Base-by-base conservation (phyloP, 2,329 filamentous ascomycete genomes). In the Scleromitrula shiraiana region DNA sequence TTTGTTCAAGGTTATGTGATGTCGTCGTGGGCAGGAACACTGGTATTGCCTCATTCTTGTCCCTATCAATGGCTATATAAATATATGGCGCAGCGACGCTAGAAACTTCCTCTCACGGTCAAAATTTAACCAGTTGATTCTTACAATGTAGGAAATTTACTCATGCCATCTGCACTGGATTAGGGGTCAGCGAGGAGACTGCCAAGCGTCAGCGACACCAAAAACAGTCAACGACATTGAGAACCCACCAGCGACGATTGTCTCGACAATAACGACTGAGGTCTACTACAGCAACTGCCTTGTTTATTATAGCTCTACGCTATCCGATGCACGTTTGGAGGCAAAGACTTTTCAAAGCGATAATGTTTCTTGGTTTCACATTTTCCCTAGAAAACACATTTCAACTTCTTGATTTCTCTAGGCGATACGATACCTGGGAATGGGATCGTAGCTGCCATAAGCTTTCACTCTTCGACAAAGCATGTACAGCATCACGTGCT, bases 231-330 rank as follows among this genome's bases (percentile, higher is more conserved):
- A n/a, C n/a, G n/a, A n/a, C n/a, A n/a, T n/a, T n/a, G n/a, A n/a
- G n/a, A 49, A 68, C 6, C 29, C 29, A 12, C 15, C 29, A 10
- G 15, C 15, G 29, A 32, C 29, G 29, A 14, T n/a, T n/a, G 29
- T 14, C 2, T 32, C 29, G 9, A 32, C 29, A 32, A 6, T 12
- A 10, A 10, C 14, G 7, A n/a, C 14, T 33, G 5, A 4, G 3
- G 17, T 33, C 14, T 33, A 17, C 30, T 33, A 7, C 17, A n/a
- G n/a, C 14, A 7, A 3, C 14, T 12, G 30, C 30, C 12, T 33
- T 33, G 30, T 33, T 7, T 17, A 33, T 15, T 6, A 33, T 33
- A 15, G 12, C 9, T 33, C 30, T n/a, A 5, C 33, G 33, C 17
- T 19, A 37, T 17, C 7, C 17, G 33, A 4, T 9, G 3, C 33